Evolutionary conservation across 2,329 filamentous ascomycete genomes (phyloP).

Genomic region (Neodidymelliopsis sp.): DNA sequence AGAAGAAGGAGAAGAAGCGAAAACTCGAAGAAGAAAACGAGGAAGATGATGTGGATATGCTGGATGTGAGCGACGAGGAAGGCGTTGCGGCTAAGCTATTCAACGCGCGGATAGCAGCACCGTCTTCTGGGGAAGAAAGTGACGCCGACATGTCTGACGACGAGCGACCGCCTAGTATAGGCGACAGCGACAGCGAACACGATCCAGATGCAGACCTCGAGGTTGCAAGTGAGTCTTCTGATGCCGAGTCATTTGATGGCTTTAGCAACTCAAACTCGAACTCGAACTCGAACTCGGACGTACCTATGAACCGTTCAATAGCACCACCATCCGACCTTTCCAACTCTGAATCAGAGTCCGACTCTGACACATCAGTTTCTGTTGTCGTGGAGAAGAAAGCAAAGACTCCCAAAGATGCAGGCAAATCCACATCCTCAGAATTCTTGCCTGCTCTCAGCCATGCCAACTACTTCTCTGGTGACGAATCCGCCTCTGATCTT

Average conservation of each 20-base stretch:
- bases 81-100: slow-evolving; percentile 46
- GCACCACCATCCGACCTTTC: slow-evolving; percentile 26
- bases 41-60: slow-evolving; percentile 24
- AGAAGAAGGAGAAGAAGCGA: slow-evolving; percentile 28
- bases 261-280: slow-evolving; percentile 16
- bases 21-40: slow-evolving; percentile 24
- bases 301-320: slow-evolving; percentile 9
- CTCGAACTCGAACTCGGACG: slow-evolving; percentile 5
- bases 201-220: slow-evolving; percentile 31
- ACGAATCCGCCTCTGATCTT: slow-evolving; percentile 71
- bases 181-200: slow-evolving; percentile 36
- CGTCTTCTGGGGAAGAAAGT: slow-evolving; percentile 45
- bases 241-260: slow-evolving; percentile 11
- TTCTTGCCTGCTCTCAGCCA: slow-evolving; percentile 79
- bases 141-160: slow-evolving; percentile 38
- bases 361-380: slow-evolving; percentile 22
- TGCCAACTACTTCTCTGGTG: slow-evolving; percentile 80
- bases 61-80: slow-evolving; percentile 38
- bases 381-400: slow-evolving; percentile 21
- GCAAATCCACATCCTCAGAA: slow-evolving; percentile 55
- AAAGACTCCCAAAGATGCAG: slow-evolving; percentile 19
- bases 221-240: slow-evolving; percentile 21
- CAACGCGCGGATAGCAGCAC: slow-evolving; percentile 50
- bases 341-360: slow-evolving; percentile 23
- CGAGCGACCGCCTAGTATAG: slow-evolving; percentile 41